These are phyloP conservation scores for Mollisia scopiformis DNA, from an alignment of 2,329 filamentous ascomycete species.

Conservation along the genomic window DNA sequence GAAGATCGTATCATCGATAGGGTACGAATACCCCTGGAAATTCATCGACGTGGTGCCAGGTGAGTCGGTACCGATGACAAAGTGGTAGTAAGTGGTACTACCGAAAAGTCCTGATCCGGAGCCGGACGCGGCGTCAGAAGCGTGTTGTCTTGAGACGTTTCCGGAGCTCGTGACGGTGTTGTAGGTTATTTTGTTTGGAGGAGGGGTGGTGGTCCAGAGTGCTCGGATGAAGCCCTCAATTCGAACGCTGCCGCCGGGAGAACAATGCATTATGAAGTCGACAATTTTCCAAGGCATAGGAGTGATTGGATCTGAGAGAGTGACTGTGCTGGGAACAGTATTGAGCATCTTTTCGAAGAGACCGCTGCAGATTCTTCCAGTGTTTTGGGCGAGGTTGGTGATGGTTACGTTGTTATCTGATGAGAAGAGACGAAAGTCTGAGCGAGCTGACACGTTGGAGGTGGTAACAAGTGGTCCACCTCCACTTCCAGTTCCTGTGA, in stretches of 20 bases:
- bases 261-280: conserved; percentile 3
- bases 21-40: conserved; percentile 9
- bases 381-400: conserved; percentile 6
- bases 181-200: neutral
- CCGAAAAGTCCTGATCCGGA: conserved; percentile 2
- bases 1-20: conserved; percentile 21
- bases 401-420: conserved; percentile 23
- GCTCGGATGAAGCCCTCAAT: conserved; percentile 14
- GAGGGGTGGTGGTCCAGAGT: conserved; percentile 5
- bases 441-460: conserved; percentile 10
- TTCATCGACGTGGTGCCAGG: conserved; percentile 14
- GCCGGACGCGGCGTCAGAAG: neutral
- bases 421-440: conserved; percentile 19
- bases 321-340: conserved; percentile 12
- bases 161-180: neutral
- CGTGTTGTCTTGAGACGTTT: neutral
- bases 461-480: conserved; percentile 43
- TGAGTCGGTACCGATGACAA: conserved; percentile 9
- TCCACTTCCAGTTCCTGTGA: conserved; percentile 53
- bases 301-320: conserved; percentile 12
- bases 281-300: conserved; percentile 14
- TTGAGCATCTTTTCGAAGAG: conserved; percentile 18
- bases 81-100: conserved; percentile 10
- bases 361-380: conserved; percentile 14
- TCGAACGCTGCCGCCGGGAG: conserved; percentile 4